Conservation (phyloP, 177 flowering plant species). For the Telopea speciosissima region DNA sequence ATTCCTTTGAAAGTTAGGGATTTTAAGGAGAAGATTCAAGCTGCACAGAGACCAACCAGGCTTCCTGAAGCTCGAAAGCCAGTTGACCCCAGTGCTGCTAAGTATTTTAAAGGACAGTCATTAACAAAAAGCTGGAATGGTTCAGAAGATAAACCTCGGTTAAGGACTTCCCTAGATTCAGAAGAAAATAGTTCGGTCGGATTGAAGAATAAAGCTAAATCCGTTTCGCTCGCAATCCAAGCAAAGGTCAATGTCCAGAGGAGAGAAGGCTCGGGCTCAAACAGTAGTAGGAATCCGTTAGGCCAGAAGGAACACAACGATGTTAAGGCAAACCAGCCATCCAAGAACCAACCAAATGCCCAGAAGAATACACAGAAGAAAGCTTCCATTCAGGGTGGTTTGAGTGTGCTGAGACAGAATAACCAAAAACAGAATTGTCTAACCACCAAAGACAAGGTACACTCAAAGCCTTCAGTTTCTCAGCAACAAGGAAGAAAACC, state of each 20-base stretch:
- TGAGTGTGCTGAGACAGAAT: slow-evolving; percentile 61
- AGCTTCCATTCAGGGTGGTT: slow-evolving; percentile 25
- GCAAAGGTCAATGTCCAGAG: slow-evolving; percentile 85
- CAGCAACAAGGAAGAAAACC: slow-evolving; percentile 35
- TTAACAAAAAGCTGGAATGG: slow-evolving; percentile 67
- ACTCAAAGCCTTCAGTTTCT: slow-evolving; percentile 38
- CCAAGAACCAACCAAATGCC: slow-evolving; percentile 30
- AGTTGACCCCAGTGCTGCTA: slow-evolving; percentile 50
- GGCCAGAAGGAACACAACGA: slow-evolving; percentile 38
- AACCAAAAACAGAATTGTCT: slow-evolving; percentile 72
- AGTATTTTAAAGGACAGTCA: slow-evolving; percentile 53
- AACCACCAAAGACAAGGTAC: slow-evolving; percentile 31
- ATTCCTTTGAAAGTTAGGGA: slow-evolving; percentile 46
- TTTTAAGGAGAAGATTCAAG: slow-evolving; percentile 47
- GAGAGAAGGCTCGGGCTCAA: slow-evolving; percentile 46
- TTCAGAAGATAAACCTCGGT: slow-evolving; percentile 26
- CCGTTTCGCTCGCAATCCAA: slow-evolving; percentile 73
- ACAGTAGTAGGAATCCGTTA: slow-evolving; percentile 16
- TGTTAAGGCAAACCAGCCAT: slow-evolving; percentile 23
- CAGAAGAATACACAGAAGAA: slow-evolving; percentile 42
- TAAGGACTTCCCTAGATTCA: slow-evolving; percentile 22
- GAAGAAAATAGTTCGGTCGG: slow-evolving; percentile 29
- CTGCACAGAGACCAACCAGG: slow-evolving; percentile 31
- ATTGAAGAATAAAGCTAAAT: slow-evolving; percentile 40
- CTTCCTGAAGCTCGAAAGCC: slow-evolving; percentile 32